Evolutionary conservation across 257 asterid genomes (phyloP).

Genomic region (Ophiorrhiza pumila): DNA sequence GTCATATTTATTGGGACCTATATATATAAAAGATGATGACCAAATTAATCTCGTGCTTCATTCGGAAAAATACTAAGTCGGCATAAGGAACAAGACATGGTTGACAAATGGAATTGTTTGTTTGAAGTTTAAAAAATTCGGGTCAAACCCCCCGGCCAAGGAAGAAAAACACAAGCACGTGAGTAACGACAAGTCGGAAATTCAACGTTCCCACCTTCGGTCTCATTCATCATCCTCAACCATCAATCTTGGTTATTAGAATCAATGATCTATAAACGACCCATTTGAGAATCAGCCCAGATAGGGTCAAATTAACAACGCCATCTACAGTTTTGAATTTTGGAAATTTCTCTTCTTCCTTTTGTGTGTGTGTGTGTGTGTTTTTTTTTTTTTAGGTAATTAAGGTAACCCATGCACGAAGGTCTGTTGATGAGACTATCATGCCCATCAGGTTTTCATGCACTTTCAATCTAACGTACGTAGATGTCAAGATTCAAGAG

Average conservation of each 20-base stretch:
- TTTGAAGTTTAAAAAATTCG: not conserved
- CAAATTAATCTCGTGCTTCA: constrained; percentile 4
- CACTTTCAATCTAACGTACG: too few species aligned
- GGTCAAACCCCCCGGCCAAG: not conserved
- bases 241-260: too few species aligned
- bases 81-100: not conserved
- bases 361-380: too few species aligned
- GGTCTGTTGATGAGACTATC: too few species aligned
- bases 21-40: not conserved
- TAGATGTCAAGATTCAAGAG: too few species aligned
- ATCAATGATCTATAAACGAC: too few species aligned
- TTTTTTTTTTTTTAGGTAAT: too few species aligned
- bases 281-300: too few species aligned
- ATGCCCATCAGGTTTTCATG: too few species aligned
- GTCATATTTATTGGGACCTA: not conserved
- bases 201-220: constrained; percentile 8
- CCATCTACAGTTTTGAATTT: not conserved
- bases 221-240: too few species aligned
- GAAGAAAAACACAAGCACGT: constrained; percentile 6
- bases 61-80: not conserved
- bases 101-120: not conserved
- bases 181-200: constrained; percentile 12
- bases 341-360: not conserved
- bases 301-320: not conserved
- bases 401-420: too few species aligned